Evolutionary conservation across 805 yeast genomes (phyloP).

Genomic region (Jamesozyma lodderae): DNA sequence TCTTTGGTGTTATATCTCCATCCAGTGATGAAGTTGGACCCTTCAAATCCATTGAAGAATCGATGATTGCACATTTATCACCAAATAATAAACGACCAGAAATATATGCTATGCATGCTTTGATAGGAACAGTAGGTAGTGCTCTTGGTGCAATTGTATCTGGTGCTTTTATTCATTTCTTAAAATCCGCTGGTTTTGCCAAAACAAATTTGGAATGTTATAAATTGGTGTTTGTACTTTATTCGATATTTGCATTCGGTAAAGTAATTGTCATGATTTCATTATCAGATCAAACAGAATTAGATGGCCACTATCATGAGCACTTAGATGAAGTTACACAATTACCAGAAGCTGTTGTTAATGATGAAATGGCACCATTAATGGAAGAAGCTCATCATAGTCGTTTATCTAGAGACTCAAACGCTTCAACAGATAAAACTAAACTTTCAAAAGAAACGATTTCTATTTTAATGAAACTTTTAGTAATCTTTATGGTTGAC

Average conservation of each 20-base stretch:
- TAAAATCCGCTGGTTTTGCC: conserved; percentile 31
- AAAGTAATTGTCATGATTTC: conserved; percentile 45
- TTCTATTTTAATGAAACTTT: conserved; percentile 38
- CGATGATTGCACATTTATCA: conserved; percentile 71
- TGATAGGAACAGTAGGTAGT: conserved; percentile 60
- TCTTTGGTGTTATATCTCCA: conserved; percentile 79
- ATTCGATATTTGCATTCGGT: conserved; percentile 44
- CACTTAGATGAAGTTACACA: conserved; percentile 10
- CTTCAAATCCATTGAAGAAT: conserved; percentile 77
- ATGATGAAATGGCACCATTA: conserved; percentile 23
- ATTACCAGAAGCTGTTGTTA: conserved; percentile 15
- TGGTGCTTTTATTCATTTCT: conserved; percentile 48
- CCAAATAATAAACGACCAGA: conserved; percentile 56
- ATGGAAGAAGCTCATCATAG: conserved; percentile 8
- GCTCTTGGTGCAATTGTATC: conserved; percentile 62
- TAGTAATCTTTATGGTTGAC: conserved; percentile 68
- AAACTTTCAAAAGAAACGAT: conserved; percentile 35
- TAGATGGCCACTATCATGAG: conserved; percentile 21
- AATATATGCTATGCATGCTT: conserved; percentile 64
- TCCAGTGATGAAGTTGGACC: conserved; percentile 90
- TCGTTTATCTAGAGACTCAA: neutral
- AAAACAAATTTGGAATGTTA: conserved; percentile 37
- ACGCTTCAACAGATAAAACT: neutral
- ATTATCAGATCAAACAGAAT: conserved; percentile 47
- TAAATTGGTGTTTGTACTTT: conserved; percentile 46